Conservation (phyloP, 345 rosid species). For the Heritiera littoralis region DNA sequence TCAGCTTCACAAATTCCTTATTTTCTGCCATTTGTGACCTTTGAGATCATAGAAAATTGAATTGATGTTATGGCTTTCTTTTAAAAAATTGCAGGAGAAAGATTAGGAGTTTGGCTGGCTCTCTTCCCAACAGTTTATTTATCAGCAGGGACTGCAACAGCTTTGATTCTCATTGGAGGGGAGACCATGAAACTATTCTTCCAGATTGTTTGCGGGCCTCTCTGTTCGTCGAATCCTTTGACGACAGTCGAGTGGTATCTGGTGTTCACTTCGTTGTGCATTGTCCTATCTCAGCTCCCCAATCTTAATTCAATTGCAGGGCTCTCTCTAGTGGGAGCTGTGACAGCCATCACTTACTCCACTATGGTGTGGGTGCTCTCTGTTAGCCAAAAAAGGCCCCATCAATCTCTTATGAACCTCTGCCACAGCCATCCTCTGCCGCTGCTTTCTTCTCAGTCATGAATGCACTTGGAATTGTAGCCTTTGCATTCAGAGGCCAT, state of each 20-base stretch:
- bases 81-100: slow-evolving; percentile 59
- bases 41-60: background rate
- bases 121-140: slow-evolving; percentile 90
- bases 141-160: slow-evolving; percentile 96
- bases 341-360: slow-evolving; percentile 86
- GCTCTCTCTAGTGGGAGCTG: slow-evolving; percentile 88
- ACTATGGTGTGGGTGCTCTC: slow-evolving; percentile 99
- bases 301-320: slow-evolving; percentile 98
- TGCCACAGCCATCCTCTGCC: slow-evolving; percentile 57
- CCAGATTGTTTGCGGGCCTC: slow-evolving; percentile 89
- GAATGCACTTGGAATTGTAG: slow-evolving; percentile 94
- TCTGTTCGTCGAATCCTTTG: slow-evolving; percentile 81
- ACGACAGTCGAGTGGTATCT: slow-evolving; percentile 96
- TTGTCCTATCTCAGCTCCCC: slow-evolving; percentile 95
- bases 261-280: slow-evolving; percentile 90
- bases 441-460: slow-evolving; percentile 67
- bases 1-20: background rate
- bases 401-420: slow-evolving; percentile 69
- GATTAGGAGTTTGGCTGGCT: slow-evolving; percentile 90
- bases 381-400: slow-evolving; percentile 91
- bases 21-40: background rate
- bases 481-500: slow-evolving; percentile 94
- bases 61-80: too few relatives aligned
- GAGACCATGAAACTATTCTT: slow-evolving; percentile 95
- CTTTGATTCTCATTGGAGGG: slow-evolving; percentile 88